Evolutionary conservation across 768 basidiomycete genomes (phyloP).

Genomic region (Russula olivacea): DNA sequence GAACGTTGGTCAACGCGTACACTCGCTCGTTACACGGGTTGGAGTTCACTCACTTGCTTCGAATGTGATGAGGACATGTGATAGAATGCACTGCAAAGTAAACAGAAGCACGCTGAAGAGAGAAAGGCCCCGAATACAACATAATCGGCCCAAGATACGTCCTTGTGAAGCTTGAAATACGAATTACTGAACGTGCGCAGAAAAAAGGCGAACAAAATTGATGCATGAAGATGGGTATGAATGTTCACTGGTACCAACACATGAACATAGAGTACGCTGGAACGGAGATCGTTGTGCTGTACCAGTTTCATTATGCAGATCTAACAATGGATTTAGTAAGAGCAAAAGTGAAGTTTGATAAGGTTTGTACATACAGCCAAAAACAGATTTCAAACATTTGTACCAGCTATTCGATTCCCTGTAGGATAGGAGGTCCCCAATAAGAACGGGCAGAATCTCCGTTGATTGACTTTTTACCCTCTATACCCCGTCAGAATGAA

Average conservation of each 20-base stretch:
- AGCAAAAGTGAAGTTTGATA: background rate
- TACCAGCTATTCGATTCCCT: constrained; percentile 58
- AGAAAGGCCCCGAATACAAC: constrained; percentile 62
- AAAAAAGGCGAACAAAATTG: constrained; percentile 53
- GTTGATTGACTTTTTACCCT: constrained; percentile 38
- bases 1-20: background rate
- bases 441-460: background rate
- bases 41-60: constrained; percentile 42
- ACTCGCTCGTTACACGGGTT: background rate
- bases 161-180: constrained; percentile 46
- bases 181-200: constrained; percentile 47
- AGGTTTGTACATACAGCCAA: constrained; percentile 48
- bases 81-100: constrained; percentile 63
- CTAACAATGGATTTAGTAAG: constrained; percentile 34
- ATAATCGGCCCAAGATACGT: constrained; percentile 55
- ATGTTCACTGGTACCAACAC: constrained; percentile 60
- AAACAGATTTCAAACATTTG: constrained; percentile 58
- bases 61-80: constrained; percentile 76
- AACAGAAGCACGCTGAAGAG: constrained; percentile 63
- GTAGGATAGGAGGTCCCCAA: constrained; percentile 2
- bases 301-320: constrained; percentile 78
- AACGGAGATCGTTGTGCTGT: constrained; percentile 19
- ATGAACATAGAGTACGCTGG: constrained; percentile 21
- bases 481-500: constrained; percentile 66
- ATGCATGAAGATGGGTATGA: constrained; percentile 72